A percentile compares a stretch with the other conserved stretches of the same genome.
Evolutionary conservation across 192 early-diverging fungal genomes (phyloP).

Genomic region (Mortierella antarctica): DNA sequence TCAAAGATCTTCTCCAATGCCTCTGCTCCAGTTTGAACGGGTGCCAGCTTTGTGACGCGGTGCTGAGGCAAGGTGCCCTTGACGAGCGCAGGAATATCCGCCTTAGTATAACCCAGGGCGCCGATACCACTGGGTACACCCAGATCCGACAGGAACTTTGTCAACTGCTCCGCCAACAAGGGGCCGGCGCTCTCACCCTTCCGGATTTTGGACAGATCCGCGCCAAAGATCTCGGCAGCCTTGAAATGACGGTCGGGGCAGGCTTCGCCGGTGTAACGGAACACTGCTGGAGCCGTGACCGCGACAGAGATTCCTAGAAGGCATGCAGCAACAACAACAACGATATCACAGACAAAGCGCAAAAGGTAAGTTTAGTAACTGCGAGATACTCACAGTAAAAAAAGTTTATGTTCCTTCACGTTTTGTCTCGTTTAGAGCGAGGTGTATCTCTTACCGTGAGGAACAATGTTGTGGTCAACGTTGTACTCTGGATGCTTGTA

Average conservation of each 20-base stretch:
- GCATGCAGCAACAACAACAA: background rate
- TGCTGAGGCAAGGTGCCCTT: constrained; percentile 92
- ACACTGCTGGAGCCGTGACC: constrained; percentile 90
- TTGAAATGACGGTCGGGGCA: constrained; percentile 90
- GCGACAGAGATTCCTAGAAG: constrained; percentile 85
- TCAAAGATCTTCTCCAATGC: constrained; percentile 75
- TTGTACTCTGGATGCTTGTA: constrained; percentile 88
- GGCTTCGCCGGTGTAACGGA: constrained; percentile 82
- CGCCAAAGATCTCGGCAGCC: constrained; percentile 78
- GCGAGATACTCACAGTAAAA: background rate
- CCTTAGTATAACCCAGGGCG: constrained; percentile 78
- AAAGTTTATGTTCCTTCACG: background rate
- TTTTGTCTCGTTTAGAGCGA: background rate
- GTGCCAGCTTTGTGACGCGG: constrained; percentile 92
- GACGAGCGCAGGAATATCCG: constrained; percentile 78
- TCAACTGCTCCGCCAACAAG: constrained; percentile 79
- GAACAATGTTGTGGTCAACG: constrained; percentile 78
- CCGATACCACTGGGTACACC: constrained; percentile 87
- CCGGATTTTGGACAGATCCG: constrained; percentile 58
- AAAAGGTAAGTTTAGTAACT: constrained; percentile 3
- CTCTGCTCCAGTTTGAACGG: constrained; percentile 70
- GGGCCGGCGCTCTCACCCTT: constrained; percentile 78
- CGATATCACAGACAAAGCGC: background rate
- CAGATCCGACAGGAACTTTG: constrained; percentile 77
- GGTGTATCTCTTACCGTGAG: constrained; percentile 26